Conservation (phyloP, 176 grass and related monocot species). For the Aegilops longissima region DNA sequence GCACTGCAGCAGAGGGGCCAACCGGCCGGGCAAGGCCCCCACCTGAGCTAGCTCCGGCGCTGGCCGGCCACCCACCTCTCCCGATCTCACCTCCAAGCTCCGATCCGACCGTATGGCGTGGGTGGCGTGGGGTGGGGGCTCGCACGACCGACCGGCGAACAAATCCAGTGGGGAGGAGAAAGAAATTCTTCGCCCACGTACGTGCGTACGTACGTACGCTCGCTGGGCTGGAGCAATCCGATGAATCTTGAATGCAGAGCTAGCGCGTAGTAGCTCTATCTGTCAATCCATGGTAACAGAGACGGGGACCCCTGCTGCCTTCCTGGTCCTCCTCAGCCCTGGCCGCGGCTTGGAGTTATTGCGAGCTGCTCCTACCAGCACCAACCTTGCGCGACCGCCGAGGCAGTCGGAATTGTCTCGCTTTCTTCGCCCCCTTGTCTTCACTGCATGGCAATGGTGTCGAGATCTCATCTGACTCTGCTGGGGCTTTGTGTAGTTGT, state of each 20-base stretch:
- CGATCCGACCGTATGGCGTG: neutral
- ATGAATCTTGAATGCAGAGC: conserved; percentile 30
- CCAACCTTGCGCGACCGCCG: neutral
- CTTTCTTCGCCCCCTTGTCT: conserved; percentile 8
- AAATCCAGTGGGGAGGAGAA: neutral
- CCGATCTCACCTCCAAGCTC: too few relatives aligned
- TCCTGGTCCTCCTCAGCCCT: neutral
- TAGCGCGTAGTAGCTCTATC: neutral
- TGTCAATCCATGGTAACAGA: too few relatives aligned
- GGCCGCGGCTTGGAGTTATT: conserved; percentile 39
- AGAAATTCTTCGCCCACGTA: neutral
- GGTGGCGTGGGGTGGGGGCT: neutral
- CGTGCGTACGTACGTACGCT: neutral
- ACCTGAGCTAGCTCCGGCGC: too few relatives aligned
- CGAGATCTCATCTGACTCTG: neutral
- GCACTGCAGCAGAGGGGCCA: too few relatives aligned
- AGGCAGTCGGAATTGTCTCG: conserved; percentile 27
- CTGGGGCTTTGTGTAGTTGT: neutral
- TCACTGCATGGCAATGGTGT: neutral
- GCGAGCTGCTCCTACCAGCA: neutral
- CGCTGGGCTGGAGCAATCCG: neutral
- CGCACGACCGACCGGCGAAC: neutral
- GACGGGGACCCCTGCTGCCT: conserved; percentile 39
- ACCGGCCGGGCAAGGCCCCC: too few relatives aligned
- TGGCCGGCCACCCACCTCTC: neutral